Evolutionary conservation across 2,329 filamentous ascomycete genomes (phyloP).

Genomic region (Alternaria triticina): DNA sequence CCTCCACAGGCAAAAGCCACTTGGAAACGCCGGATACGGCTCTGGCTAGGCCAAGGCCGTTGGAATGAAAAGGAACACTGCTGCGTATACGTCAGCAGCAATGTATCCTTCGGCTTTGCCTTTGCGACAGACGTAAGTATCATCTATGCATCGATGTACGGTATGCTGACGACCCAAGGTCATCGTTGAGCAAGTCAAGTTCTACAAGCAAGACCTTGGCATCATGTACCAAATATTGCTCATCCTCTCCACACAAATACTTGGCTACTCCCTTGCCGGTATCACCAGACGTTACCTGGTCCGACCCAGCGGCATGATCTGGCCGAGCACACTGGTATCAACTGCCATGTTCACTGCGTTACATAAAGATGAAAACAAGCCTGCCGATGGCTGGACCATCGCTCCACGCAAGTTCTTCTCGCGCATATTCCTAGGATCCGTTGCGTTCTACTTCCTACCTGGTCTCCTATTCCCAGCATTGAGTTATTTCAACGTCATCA

Average conservation of each 20-base stretch:
- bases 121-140: conserved; percentile 77
- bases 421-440: conserved; percentile 71
- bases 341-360: conserved; percentile 88
- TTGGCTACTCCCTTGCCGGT: conserved; percentile 86
- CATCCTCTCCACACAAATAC: conserved; percentile 83
- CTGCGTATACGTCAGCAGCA: conserved; percentile 88
- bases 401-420: conserved; percentile 86
- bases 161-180: conserved; percentile 54
- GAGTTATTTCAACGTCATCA: conserved; percentile 88
- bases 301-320: conserved; percentile 86
- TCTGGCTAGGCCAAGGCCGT: conserved; percentile 78
- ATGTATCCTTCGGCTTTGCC: conserved; percentile 87
- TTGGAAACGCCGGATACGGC: conserved; percentile 58
- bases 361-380: conserved; percentile 82
- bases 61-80: conserved; percentile 93
- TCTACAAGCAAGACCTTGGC: conserved; percentile 81
- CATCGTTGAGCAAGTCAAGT: conserved; percentile 87
- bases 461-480: conserved; percentile 82
- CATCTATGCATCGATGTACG: not conserved
- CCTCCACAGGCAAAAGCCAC: conserved; percentile 18
- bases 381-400: conserved; percentile 81
- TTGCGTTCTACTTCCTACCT: conserved; percentile 84
- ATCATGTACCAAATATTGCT: conserved; percentile 82
- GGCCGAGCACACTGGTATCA: conserved; percentile 87
- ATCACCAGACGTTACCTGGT: conserved; percentile 82